Evolutionary conservation across 2,329 filamentous ascomycete genomes (phyloP), one percentile per base, ranked within the genome.

Genomic region (Phyllachora maydis): DNA sequence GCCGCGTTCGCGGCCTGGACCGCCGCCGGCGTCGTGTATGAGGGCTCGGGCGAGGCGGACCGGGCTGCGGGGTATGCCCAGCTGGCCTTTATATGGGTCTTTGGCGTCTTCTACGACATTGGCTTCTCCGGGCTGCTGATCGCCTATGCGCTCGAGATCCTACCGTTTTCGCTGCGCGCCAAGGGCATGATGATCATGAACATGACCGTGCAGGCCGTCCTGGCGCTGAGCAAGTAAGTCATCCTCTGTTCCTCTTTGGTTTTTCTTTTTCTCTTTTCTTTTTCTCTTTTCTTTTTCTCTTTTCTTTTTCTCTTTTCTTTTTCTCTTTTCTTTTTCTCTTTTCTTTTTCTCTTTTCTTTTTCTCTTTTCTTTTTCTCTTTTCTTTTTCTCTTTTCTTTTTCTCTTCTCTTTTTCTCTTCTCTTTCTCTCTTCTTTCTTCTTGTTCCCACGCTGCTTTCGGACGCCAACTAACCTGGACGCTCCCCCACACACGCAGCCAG

Each of bases 171-270:
- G 36, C 47, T 59, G 26, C 39, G 50, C 32, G 37, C 56, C 46
- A 49, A 65, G 62, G 41, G 61, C 42, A 34, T 60, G 24, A 59
- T 59, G 56, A 43, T 65, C 35, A 56, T 65, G 49, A 65, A 65
- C 43, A 43, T 65, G 33, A 54, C 49, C 28, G 50, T 67, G 24
- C 59, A 66, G 43, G 49, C 54, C 13, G 55, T 58, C 8, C 44
- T 67, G 25, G 62, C 65, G 23, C 53, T 73, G 30, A 60, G 63
- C 38, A 62, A 65, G 51, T 65, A 50, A 33, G 59, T 59, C 20
- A 8, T n/a, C 14, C 16, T 9, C 22, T 1, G 5, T 13, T 30
- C 12, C 16, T 27, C 3, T 2, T 9, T 24, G 8, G n/a, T n/a
- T n/a, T n/a, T 10, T 11, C 9, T 14, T 16, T 11, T 4, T 18